A percentile compares a stretch with the other conserved stretches of the same genome.
phyloP scores from a whole-genome alignment of 208 protist genomes.

The Herpetomonas muscarum region DNA sequence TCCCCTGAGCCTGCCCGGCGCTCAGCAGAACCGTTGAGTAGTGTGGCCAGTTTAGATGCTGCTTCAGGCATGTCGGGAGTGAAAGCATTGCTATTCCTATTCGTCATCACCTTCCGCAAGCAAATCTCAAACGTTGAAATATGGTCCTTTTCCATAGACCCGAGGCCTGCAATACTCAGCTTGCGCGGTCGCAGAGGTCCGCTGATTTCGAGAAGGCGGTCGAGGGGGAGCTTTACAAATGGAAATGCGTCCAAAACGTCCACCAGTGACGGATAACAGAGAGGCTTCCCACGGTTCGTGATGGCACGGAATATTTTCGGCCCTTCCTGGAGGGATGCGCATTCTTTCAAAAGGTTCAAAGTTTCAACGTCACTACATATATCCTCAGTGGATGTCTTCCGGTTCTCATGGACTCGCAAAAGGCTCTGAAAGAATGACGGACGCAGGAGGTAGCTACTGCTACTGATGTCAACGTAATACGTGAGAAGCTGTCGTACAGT shows the following conservation, averaged over 20 bases:
- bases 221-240: constrained; percentile 73
- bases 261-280: constrained; percentile 70
- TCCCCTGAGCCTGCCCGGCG: background rate
- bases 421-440: constrained; percentile 75
- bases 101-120: constrained; percentile 23
- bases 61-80: too few species aligned
- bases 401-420: constrained; percentile 41
- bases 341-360: constrained; percentile 38
- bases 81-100: too few species aligned
- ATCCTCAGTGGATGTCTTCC: background rate
- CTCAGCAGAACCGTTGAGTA: too few species aligned
- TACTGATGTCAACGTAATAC: constrained; percentile 79
- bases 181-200: constrained; percentile 65
- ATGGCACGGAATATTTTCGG: constrained; percentile 47
- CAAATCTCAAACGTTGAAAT: constrained; percentile 25
- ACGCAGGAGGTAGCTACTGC: constrained; percentile 72
- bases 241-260: constrained; percentile 73
- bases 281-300: constrained; percentile 33
- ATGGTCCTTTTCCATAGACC: background rate
- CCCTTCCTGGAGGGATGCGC: constrained; percentile 38
- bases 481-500: constrained; percentile 64
- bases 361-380: constrained; percentile 12
- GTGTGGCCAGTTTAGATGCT: too few species aligned
- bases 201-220: constrained; percentile 68
- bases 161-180: constrained; percentile 56